Conservation (phyloP, 2,329 filamentous ascomycete species). For the Trichoderma atrobrunneum region DNA sequence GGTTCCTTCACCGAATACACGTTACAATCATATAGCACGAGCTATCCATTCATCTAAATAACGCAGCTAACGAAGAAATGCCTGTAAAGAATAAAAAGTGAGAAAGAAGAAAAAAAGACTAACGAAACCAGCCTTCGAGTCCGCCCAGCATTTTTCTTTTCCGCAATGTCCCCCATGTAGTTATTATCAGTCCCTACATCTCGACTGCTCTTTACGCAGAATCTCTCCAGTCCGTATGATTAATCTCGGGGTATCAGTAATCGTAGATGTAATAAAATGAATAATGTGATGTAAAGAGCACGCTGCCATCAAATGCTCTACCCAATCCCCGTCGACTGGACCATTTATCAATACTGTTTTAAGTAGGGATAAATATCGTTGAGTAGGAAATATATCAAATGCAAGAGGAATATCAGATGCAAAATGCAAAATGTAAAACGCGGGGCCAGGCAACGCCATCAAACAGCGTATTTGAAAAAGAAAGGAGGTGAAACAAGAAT, state of each 20-base stretch:
- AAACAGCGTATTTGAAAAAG: background rate
- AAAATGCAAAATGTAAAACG: background rate
- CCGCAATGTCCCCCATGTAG: background rate
- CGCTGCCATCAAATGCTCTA: background rate
- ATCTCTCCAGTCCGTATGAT: background rate
- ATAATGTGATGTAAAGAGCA: constrained; percentile 3
- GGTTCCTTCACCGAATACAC: background rate
- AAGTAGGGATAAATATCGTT: background rate
- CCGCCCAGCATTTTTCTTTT: background rate
- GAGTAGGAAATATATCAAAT: background rate
- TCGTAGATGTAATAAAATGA: background rate
- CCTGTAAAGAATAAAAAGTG: background rate
- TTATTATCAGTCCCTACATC: background rate
- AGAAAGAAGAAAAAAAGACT: background rate
- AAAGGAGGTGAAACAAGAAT: background rate
- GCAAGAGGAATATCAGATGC: background rate
- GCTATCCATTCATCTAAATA: constrained; percentile 10
- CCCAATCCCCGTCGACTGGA: background rate
- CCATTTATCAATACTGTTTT: background rate
- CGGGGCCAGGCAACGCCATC: background rate
- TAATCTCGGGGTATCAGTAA: constrained; percentile 13
- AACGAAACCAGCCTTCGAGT: background rate
- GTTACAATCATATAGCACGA: background rate
- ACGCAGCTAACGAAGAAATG: background rate
- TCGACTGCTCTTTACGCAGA: background rate